Base-by-base conservation (phyloP, 1,139 yeast genomes). In the Komagataea norvegica region DNA sequence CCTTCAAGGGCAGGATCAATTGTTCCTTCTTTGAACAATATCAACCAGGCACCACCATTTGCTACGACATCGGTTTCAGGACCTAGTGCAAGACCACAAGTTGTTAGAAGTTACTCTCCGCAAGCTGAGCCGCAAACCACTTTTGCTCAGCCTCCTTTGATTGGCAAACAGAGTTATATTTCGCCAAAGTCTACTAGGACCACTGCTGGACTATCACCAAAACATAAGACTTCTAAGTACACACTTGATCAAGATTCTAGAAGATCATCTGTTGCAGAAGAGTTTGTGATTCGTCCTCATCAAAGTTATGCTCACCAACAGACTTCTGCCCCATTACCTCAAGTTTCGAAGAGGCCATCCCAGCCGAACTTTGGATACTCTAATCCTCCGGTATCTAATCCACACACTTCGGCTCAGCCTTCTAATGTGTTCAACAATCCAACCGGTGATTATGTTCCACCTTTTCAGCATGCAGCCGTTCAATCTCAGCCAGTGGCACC, bases 221-320 rank as follows among this genome's bases (percentile, higher is more conserved):
- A 37, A 17, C 41, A 41, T 18, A 44, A 33, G 29, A 26, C 42
- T 6, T 47, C 61, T 1, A 57, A 52, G 40, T 64, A 64, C 49
- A 61, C 64, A 2, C 60, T 25, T 20, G 40, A 30, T 14, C 37
- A 39, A 11, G 36, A 19, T 13, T 47, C 53, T 5, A 46, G 56
- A 44, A 45, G 47, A 34, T 45, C 56, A 1, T 50, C 56, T 1
- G 14, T 39, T 13, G 30, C 36, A 5, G 44, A 42, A 15, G 34
- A 28, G 21, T 17, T 26, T 5, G 21, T 24, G 13, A 17, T 28
- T 19, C 16, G 7, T 4, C 17, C 16, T 8, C 40, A 24, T 17
- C 36, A 32, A 16, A n/a, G 25, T 19, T 24, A 20, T 18, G 27
- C 21, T 23, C 9, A 20, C 16, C 24, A 21, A 21, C 19, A 19